phyloP scores from a whole-genome alignment of 805 yeast genomes.

The Wickerhamiella slavikovae region DNA sequence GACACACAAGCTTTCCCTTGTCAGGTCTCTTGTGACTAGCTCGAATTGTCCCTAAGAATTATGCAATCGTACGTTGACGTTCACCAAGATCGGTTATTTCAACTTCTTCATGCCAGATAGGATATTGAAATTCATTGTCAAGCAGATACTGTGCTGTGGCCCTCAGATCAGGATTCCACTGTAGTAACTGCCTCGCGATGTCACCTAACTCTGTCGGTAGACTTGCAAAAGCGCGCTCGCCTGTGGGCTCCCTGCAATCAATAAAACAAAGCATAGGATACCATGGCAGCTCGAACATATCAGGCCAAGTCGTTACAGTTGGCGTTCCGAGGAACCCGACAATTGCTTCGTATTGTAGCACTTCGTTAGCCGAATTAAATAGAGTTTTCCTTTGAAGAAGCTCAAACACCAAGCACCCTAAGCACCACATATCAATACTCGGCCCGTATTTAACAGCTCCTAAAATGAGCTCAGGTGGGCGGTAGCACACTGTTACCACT shows the following conservation, averaged over 20 bases:
- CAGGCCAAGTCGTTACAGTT: constrained; percentile 51
- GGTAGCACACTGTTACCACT: constrained; percentile 90
- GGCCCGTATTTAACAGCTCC: constrained; percentile 83
- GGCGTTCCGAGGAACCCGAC: constrained; percentile 83
- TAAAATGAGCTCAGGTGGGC: constrained; percentile 83
- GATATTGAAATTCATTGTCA: too few relatives aligned
- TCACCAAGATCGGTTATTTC: too few relatives aligned
- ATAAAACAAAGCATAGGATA: constrained; percentile 58
- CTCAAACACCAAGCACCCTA: constrained; percentile 79
- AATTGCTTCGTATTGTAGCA: constrained; percentile 60
- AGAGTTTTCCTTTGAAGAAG: constrained; percentile 52
- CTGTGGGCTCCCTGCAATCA: constrained; percentile 19
- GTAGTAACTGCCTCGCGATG: too few relatives aligned
- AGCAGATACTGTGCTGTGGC: too few relatives aligned
- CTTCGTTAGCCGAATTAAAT: constrained; percentile 78
- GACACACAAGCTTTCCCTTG: too few relatives aligned
- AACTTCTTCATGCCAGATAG: too few relatives aligned
- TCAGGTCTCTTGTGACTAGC: too few relatives aligned
- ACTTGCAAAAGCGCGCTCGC: too few relatives aligned
- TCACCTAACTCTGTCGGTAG: too few relatives aligned
- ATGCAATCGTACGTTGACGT: too few relatives aligned
- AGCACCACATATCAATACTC: constrained; percentile 93
- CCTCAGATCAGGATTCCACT: too few relatives aligned
- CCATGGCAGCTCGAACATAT: constrained; percentile 71
- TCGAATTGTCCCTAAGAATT: too few relatives aligned